phyloP scores from a whole-genome alignment of 2,329 filamentous ascomycete genomes.

The Aspergillus neotritici region DNA sequence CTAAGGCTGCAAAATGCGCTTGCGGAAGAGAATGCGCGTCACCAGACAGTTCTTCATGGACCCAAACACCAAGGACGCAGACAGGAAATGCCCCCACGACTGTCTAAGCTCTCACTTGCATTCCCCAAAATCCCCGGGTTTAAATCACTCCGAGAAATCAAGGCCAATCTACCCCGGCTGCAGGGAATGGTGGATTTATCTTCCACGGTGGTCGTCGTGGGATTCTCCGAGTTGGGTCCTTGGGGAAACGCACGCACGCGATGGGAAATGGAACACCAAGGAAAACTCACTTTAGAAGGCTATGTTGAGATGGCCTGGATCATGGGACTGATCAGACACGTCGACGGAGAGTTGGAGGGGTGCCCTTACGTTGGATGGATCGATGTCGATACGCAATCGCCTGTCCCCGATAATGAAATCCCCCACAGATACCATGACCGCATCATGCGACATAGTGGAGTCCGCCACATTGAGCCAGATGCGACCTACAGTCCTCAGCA shows the following conservation, averaged over 20 bases:
- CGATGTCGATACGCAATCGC: constrained; percentile 7
- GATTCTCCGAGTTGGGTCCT: constrained; percentile 49
- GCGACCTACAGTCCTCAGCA: constrained; percentile 42
- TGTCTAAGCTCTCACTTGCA: constrained; percentile 6
- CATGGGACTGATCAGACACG: constrained; percentile 98
- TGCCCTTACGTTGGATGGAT: constrained; percentile 82
- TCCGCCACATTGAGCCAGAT: constrained; percentile 90
- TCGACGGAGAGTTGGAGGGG: constrained; percentile 91
- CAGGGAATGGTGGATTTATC: constrained; percentile 37
- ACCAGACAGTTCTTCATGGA: constrained; percentile 4
- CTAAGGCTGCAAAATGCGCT: constrained; percentile 19
- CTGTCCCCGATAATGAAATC: constrained; percentile 12
- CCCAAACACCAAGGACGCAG: not conserved
- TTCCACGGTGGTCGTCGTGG: constrained; percentile 35
- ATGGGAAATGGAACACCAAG: constrained; percentile 98
- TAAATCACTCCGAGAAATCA: not conserved
- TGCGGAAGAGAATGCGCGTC: constrained; percentile 14
- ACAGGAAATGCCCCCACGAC: not conserved
- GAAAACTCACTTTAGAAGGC: constrained; percentile 92
- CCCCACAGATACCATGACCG: constrained; percentile 8
- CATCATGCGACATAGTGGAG: constrained; percentile 87
- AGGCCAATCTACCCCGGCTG: constrained; percentile 9
- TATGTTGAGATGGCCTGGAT: constrained; percentile 99
- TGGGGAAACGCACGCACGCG: constrained; percentile 98
- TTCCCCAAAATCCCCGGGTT: constrained; percentile 6